Evolutionary conservation across 2,329 filamentous ascomycete genomes (phyloP).

Genomic region (Cadophora luteo-olivacea): DNA sequence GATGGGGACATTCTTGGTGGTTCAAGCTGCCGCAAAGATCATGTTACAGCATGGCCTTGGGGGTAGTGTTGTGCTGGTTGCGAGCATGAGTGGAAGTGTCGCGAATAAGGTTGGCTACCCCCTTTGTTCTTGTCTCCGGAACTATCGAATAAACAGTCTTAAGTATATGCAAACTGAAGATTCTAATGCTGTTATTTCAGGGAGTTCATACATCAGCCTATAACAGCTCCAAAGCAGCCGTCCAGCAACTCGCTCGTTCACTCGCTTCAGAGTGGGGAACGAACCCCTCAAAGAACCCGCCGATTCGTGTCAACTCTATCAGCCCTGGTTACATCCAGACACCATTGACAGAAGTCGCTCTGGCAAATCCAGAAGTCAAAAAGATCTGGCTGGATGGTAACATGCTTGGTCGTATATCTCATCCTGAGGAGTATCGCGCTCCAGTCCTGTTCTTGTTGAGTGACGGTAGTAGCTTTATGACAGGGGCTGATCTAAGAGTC

Average conservation of each 20-base stretch:
- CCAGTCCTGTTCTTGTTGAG: neutral
- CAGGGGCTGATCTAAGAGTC: neutral
- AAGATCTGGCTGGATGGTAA: constrained; percentile 63
- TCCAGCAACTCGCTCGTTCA: constrained; percentile 65
- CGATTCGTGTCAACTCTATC: constrained; percentile 65
- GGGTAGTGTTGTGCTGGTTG: constrained; percentile 65
- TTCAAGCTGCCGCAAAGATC: constrained; percentile 71
- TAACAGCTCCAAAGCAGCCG: constrained; percentile 68
- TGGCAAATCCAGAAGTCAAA: constrained; percentile 64
- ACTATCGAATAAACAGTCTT: neutral
- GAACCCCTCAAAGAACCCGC: constrained; percentile 57
- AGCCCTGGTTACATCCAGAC: constrained; percentile 73
- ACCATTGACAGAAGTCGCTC: constrained; percentile 71
- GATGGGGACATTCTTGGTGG: constrained; percentile 73
- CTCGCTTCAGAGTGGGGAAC: constrained; percentile 69
- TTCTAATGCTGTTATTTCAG: neutral
- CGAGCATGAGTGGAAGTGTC: constrained; percentile 69
- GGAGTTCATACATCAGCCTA: constrained; percentile 45
- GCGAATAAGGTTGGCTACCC: constrained; percentile 61
- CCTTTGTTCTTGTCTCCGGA: constrained; percentile 41
- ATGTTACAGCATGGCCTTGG: constrained; percentile 49
- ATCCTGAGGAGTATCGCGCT: constrained; percentile 57
- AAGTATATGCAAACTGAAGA: neutral
- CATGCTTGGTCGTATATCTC: constrained; percentile 60
- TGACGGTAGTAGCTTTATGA: neutral